These are phyloP conservation scores for Plasmodium fragile DNA, from an alignment of 169 alveolate species.

Conservation along the genomic window DNA sequence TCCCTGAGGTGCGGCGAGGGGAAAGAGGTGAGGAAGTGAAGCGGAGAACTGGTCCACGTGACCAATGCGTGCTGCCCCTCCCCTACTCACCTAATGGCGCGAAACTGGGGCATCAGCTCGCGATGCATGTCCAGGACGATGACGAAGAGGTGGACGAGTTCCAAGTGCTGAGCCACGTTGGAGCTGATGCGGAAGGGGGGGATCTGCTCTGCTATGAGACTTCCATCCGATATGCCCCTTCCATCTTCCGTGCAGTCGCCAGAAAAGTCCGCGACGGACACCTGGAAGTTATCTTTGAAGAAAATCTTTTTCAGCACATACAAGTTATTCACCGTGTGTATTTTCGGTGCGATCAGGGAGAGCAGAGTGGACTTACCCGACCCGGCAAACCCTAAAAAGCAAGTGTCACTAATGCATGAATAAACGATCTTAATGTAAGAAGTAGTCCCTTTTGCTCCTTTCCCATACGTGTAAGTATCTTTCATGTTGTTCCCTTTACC, in stretches of 20 bases:
- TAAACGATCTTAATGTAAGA: constrained; percentile 29
- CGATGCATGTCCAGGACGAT: constrained; percentile 32
- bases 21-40: neutral
- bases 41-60: neutral
- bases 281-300: constrained; percentile 53
- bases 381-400: constrained; percentile 38
- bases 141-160: constrained; percentile 54
- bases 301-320: constrained; percentile 53
- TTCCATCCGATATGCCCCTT: neutral
- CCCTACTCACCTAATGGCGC: constrained; percentile 32
- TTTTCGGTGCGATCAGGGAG: constrained; percentile 59
- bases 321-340: constrained; percentile 65
- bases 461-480: constrained; percentile 48
- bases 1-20: constrained; percentile 8
- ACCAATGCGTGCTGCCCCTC: neutral
- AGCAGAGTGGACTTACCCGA: constrained; percentile 55
- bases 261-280: constrained; percentile 69
- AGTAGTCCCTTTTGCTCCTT: constrained; percentile 32
- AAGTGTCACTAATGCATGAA: constrained; percentile 69
- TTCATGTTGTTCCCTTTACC: constrained; percentile 74
- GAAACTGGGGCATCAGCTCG: constrained; percentile 12
- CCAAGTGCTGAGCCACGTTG: constrained; percentile 27
- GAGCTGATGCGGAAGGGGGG: constrained; percentile 20
- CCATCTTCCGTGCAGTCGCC: neutral
- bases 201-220: neutral